A percentile compares a stretch with the other conserved stretches of the same genome.
Conservation (phyloP, 2,329 filamentous ascomycete species). For the Xylariaceae sp. region DNA sequence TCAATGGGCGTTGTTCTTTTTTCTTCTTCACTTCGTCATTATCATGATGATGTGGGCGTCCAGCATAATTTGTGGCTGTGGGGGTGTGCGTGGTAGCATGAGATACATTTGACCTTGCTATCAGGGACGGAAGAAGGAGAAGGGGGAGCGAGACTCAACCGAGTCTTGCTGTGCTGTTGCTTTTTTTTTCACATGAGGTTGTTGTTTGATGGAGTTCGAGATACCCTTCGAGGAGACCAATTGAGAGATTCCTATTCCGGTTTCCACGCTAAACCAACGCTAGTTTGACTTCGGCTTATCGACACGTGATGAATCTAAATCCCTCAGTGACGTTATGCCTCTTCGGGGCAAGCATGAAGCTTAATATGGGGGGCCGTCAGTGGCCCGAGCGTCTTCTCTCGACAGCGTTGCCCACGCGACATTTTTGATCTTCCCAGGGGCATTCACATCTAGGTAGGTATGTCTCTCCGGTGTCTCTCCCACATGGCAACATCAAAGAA, state of each 20-base stretch:
- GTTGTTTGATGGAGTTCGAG: slow-evolving; percentile 25
- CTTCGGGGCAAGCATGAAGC: not conserved
- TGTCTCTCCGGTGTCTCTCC: not conserved
- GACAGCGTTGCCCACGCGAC: too few relatives aligned
- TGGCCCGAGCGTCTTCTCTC: slow-evolving; percentile 2
- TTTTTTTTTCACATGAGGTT: slow-evolving; percentile 5
- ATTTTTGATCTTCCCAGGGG: not conserved
- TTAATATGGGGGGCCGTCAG: not conserved
- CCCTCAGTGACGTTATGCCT: not conserved
- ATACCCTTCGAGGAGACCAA: slow-evolving; percentile 26
- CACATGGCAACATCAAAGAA: slow-evolving; percentile 2
- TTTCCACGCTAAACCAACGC: slow-evolving; percentile 11
- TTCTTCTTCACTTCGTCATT: not conserved
- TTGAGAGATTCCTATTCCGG: slow-evolving; percentile 11
- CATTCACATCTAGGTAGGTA: too few relatives aligned
- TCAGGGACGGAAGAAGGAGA: too few relatives aligned
- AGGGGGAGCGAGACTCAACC: too few relatives aligned
- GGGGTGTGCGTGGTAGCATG: slow-evolving; percentile 1
- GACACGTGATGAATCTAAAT: slow-evolving; percentile 5
- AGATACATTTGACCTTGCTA: not conserved
- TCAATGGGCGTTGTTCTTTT: not conserved
- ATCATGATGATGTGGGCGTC: not conserved
- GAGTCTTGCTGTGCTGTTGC: not conserved
- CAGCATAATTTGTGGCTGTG: not conserved
- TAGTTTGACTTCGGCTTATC: slow-evolving; percentile 5